Conservation (phyloP, 192 early-diverging fungal species). For the Phlyctochytrium arcticum region DNA sequence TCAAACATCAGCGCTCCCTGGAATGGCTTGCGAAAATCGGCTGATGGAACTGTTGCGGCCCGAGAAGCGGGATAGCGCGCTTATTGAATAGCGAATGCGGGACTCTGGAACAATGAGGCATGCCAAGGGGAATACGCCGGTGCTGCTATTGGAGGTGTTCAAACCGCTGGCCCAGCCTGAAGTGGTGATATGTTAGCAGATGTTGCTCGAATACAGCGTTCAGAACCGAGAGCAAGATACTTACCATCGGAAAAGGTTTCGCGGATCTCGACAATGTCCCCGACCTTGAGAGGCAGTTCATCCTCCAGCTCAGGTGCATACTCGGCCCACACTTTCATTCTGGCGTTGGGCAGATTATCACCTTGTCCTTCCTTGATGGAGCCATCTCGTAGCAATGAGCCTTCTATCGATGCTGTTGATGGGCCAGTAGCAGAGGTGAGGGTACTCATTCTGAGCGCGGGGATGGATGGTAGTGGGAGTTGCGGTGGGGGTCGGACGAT, state of each 20-base stretch:
- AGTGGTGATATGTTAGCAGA: neutral
- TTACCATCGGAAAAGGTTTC: constrained; percentile 26
- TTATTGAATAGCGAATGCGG: neutral
- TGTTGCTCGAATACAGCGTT: neutral
- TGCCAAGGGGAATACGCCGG: constrained; percentile 19
- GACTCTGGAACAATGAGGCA: constrained; percentile 9
- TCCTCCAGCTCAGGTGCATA: constrained; percentile 16
- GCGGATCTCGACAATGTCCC: constrained; percentile 23
- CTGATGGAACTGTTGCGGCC: neutral
- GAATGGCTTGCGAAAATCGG: too few species aligned
- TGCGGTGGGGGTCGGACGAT: too few species aligned
- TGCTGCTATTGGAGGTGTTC: neutral
- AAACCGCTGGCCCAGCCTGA: constrained; percentile 12
- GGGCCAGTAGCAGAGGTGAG: too few species aligned
- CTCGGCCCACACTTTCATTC: constrained; percentile 19
- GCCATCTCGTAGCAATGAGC: too few species aligned
- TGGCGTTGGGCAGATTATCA: neutral
- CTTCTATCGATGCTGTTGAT: too few species aligned
- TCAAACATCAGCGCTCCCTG: too few species aligned
- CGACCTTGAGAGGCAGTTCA: constrained; percentile 15
- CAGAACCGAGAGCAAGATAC: neutral
- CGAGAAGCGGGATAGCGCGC: neutral
- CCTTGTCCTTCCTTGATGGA: neutral
- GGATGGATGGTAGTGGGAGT: too few species aligned
- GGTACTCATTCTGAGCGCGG: too few species aligned